These are phyloP conservation scores for Penicillium sp. DNA, from an alignment of 2,329 filamentous ascomycete species.

Conservation along the genomic window DNA sequence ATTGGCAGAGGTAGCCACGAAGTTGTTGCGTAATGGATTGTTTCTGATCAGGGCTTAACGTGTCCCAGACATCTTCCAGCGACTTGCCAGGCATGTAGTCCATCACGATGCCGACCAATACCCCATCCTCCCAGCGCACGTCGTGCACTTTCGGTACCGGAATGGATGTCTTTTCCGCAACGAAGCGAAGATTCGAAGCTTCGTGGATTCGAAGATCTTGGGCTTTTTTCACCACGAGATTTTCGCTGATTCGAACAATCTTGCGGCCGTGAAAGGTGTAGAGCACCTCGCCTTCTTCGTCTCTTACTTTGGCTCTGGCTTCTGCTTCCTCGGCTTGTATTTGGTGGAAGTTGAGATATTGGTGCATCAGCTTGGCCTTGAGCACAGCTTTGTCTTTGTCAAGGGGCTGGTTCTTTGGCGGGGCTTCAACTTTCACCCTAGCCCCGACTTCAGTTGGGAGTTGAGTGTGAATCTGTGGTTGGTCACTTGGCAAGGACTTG, in stretches of 20 bases:
- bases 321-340: no score
- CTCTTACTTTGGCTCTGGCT: no score
- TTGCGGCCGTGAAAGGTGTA: conserved; percentile 1
- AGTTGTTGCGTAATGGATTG: conserved; percentile 16
- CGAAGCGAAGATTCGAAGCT: conserved; percentile 13
- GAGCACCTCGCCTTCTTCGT: conserved; percentile 6
- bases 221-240: conserved; percentile 7
- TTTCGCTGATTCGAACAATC: conserved; percentile 2
- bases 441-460: no score
- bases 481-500: no score
- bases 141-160: conserved; percentile 19
- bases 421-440: no score
- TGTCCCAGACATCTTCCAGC: conserved; percentile 20
- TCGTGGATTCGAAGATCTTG: conserved; percentile 8
- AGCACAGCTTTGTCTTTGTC: no score
- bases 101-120: conserved; percentile 10
- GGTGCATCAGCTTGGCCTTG: no score
- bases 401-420: no score
- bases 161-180: conserved; percentile 17
- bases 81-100: conserved; percentile 20
- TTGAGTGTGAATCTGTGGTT: no score
- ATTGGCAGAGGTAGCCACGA: conserved; percentile 14
- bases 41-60: conserved; percentile 14
- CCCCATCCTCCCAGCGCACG: conserved; percentile 13
- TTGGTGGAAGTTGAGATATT: no score